These are phyloP conservation scores for Penicillium fuscoglaucum DNA, from an alignment of 2,329 filamentous ascomycete species.

Conservation along the genomic window DNA sequence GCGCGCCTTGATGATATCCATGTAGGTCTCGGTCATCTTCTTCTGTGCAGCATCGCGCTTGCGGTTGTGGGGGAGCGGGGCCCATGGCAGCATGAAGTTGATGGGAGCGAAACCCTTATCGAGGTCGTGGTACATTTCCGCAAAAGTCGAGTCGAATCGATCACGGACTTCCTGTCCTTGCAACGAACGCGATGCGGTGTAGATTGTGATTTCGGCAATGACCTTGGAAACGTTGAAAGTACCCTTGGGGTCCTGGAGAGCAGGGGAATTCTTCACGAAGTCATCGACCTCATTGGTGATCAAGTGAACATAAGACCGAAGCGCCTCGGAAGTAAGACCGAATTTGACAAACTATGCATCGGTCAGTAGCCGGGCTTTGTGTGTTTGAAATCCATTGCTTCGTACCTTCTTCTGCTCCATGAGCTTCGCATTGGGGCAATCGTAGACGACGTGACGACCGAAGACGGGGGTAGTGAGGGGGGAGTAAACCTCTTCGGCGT, in stretches of 20 bases:
- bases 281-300: slow-evolving; percentile 72
- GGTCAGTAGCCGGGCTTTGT: background rate
- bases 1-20: slow-evolving; percentile 75
- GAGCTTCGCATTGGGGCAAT: slow-evolving; percentile 85
- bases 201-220: slow-evolving; percentile 86
- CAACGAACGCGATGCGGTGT: slow-evolving; percentile 80
- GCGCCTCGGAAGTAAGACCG: slow-evolving; percentile 61
- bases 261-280: slow-evolving; percentile 67
- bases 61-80: slow-evolving; percentile 83
- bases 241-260: slow-evolving; percentile 68
- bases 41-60: slow-evolving; percentile 75
- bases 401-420: slow-evolving; percentile 93
- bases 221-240: slow-evolving; percentile 69
- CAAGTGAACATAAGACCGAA: slow-evolving; percentile 72
- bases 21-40: slow-evolving; percentile 79
- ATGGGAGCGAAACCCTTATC: slow-evolving; percentile 87
- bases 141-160: slow-evolving; percentile 77
- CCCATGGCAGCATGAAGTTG: slow-evolving; percentile 90
- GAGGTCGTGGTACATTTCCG: slow-evolving; percentile 80
- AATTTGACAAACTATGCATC: slow-evolving; percentile 60
- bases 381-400: slow-evolving; percentile 14
- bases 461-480: slow-evolving; percentile 72
- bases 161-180: slow-evolving; percentile 81
- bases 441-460: slow-evolving; percentile 83
- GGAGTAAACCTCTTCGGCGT: slow-evolving; percentile 86